Evolutionary conservation across 768 basidiomycete genomes (phyloP), one percentile per base, ranked within the genome.

Genomic region (Mrakia frigida): DNA sequence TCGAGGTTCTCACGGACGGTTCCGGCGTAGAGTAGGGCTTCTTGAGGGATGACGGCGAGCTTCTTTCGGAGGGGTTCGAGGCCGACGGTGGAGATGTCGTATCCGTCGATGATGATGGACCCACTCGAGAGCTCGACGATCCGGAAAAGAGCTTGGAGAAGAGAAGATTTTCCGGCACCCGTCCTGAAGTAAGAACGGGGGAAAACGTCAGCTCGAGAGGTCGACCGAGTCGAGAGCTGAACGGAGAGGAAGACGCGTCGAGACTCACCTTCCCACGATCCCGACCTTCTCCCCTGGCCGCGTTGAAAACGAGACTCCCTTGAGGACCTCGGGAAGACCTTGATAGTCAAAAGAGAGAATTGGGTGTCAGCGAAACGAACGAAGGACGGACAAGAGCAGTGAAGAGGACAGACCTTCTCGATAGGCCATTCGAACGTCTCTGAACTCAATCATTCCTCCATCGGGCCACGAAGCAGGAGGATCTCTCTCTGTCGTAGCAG

Each of bases 231-330:
- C 6, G 43, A 6, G 2, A 14, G 43, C 1, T 1, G 46, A 50
- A 14, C n/a, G 18, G 46, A 43, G 18, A 50, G 18, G 13, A 50
- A 50, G 46, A 50, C 46, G 46, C 14, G 46, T 3, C 46, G 46
- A 50, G 56, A 56, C 28, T 2, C 25, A 56, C 56, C 80, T 79
- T 0, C 87, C 87, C 25, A 86, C 86, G 74, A 97, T 89, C n/a
- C 96, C 96, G 63, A 96, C 88, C 83, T 94, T 96, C 82, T 95
- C 92, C 65, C 87, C 88, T 0, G 91, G 86, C 80, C 88, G 86
- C 80, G 94, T 89, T 11, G 83, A 86, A 77, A 98, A 83, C 18
- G 87, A 87, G 73, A 98, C 87, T 39, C 90, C 87, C 79, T 88
- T 90, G n/a, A 98, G 83, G 11, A 94, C 91, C 23, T 91, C 83